Evolutionary conservation across 192 early-diverging fungal genomes (phyloP), one percentile per base, ranked within the genome.

Genomic region (Podila clonocystis): DNA sequence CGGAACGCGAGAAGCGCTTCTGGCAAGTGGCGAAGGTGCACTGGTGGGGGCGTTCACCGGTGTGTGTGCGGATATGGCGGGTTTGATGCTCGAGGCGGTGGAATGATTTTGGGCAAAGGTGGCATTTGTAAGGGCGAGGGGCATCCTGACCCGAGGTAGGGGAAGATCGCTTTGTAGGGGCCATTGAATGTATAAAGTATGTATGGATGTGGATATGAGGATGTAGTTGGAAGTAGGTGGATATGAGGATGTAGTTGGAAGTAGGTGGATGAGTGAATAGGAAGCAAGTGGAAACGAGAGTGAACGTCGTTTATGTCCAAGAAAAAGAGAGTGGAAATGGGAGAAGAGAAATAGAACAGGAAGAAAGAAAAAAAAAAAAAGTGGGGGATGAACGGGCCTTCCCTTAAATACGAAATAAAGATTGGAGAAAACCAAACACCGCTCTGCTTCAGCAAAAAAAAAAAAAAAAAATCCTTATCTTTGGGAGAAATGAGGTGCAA

Each of bases 31-130:
- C 28, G 24, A 91, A 86, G 0, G 87, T 85, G 79, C 97, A 98
- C 45, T 84, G 85, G 74, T 94, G 96, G 22, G 97, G 97, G 68
- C 92, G 94, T 67, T 91, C 91, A 36, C 94, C 94, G 8, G 95
- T 96, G 75, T 98, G 97, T 17, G 94, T 94, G 62, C 95, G 91
- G 64, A 93, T 87, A 70, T 97, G 95, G 58, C 95, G 94, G 45
- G 90, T 91, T 65, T 96, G 89, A 72, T 97, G 95, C 77, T 96
- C 94, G 24, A 92, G 85, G 24, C 96, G 91, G 67, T 92, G 90
- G 83, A 97, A 97, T 55, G 88, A 82, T 36, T 90, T 89, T 36
- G 83, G 85, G 65, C 92, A 95, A 78, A 87, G 85, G 50, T 88
- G 83, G 67, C 85, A 88, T 64, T 86, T 85, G 74, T 87, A 89